Percentiles rank a stretch among this genome's conserved stretches.
Evolutionary conservation across 257 asterid species (phyloP).

Genomic region (Solanum ossicruentum): DNA sequence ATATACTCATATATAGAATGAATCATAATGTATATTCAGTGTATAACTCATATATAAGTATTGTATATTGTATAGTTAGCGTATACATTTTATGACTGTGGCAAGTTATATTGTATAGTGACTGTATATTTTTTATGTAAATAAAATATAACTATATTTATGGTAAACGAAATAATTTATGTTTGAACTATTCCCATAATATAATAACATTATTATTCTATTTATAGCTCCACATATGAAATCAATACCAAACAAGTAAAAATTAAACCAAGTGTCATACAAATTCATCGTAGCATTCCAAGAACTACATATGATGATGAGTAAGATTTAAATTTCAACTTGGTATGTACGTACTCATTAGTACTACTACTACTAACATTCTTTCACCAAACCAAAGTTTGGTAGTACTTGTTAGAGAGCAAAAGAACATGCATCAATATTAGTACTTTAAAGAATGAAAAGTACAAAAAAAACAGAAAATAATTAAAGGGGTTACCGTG

Average conservation of each 20-base stretch:
- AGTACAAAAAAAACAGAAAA: not conserved
- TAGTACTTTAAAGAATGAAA: not conserved
- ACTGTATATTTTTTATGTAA: too few species aligned
- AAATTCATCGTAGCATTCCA: not conserved
- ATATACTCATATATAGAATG: too few species aligned
- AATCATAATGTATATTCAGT: too few species aligned
- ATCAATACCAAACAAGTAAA: not conserved
- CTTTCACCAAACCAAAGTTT: not conserved
- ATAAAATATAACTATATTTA: too few species aligned
- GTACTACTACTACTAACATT: not conserved
- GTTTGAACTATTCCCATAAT: too few species aligned
- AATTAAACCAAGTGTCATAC: not conserved
- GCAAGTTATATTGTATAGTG: too few species aligned
- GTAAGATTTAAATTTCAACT: not conserved
- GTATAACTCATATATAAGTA: too few species aligned
- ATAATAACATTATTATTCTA: not conserved
- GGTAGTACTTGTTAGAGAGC: not conserved
- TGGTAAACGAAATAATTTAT: too few species aligned
- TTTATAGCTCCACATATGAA: not conserved
- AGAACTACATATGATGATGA: not conserved
- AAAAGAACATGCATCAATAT: not conserved
- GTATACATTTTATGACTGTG: too few species aligned
- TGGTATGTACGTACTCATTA: not conserved
- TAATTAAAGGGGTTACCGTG: slow-evolving; percentile 1
- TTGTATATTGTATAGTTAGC: too few species aligned